Conservation (phyloP, 2,329 filamentous ascomycete genomes). For the Ascochyta clinopodiicola region DNA sequence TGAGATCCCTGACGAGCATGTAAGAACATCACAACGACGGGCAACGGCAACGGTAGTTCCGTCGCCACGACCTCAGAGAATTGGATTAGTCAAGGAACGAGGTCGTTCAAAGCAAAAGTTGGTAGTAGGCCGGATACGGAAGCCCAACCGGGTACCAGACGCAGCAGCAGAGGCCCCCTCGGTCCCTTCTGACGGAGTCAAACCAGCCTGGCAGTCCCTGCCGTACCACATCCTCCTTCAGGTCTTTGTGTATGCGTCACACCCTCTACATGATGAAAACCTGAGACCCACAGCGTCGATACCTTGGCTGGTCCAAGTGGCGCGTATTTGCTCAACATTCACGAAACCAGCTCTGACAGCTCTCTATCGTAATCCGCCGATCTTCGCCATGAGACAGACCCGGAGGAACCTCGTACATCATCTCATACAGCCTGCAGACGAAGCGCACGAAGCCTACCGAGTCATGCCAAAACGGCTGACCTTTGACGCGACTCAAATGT, state of each 20-base stretch:
- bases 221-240: slow-evolving; percentile 73
- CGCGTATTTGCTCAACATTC: slow-evolving; percentile 67
- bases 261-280: slow-evolving; percentile 60
- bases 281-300: slow-evolving; percentile 54
- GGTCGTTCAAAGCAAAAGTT: slow-evolving; percentile 20
- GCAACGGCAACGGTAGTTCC: slow-evolving; percentile 11
- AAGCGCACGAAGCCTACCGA: slow-evolving; percentile 64
- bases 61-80: slow-evolving; percentile 21
- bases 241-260: slow-evolving; percentile 72
- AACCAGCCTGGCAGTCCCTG: slow-evolving; percentile 50
- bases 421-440: slow-evolving; percentile 58
- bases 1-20: slow-evolving; percentile 25
- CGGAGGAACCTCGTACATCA: slow-evolving; percentile 56
- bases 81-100: neutral
- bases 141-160: slow-evolving; percentile 23
- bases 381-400: slow-evolving; percentile 61
- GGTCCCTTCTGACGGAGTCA: slow-evolving; percentile 38
- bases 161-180: slow-evolving; percentile 4
- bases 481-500: slow-evolving; percentile 68
- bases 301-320: slow-evolving; percentile 70
- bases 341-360: slow-evolving; percentile 75
- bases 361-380: slow-evolving; percentile 72
- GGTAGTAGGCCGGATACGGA: slow-evolving; percentile 36
- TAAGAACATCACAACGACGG: slow-evolving; percentile 18
- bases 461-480: slow-evolving; percentile 74